These are phyloP conservation scores for Selaginella moellendorffii DNA, from an alignment of 75 land plant species.

Conservation along the genomic window DNA sequence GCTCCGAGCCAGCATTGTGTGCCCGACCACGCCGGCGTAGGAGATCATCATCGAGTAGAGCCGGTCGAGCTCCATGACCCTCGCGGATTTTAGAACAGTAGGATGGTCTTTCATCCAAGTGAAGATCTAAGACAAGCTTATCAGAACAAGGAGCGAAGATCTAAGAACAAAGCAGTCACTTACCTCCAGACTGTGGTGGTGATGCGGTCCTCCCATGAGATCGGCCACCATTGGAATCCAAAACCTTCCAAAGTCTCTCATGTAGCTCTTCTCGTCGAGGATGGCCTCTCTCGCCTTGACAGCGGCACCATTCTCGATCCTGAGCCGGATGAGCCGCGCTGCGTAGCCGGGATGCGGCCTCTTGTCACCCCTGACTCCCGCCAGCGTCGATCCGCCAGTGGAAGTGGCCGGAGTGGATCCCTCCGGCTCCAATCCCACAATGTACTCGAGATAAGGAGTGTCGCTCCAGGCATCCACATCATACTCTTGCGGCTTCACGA, in stretches of 20 bases:
- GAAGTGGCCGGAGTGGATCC: background rate
- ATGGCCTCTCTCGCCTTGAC: background rate
- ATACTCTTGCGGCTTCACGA: background rate
- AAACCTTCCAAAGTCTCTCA: background rate
- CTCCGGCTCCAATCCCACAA: background rate
- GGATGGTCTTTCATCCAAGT: background rate
- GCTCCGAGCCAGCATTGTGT: background rate
- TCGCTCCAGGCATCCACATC: background rate
- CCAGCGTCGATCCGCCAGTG: background rate
- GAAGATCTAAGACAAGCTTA: too few relatives aligned
- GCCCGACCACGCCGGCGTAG: background rate
- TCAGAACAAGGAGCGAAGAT: too few relatives aligned
- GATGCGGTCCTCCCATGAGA: background rate
- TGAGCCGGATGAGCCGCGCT: background rate
- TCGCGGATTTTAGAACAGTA: background rate
- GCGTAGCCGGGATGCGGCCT: background rate
- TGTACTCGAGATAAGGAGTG: background rate
- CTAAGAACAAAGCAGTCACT: too few relatives aligned
- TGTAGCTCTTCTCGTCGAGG: background rate
- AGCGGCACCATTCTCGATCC: background rate
- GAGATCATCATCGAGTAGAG: background rate
- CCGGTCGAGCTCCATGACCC: background rate
- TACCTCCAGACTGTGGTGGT: background rate
- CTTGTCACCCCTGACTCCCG: background rate
- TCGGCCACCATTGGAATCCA: background rate